Evolutionary conservation across 495 filamentous ascomycete species (phyloP), one percentile per base, ranked within the genome.

Genomic region (Penicillium macrosclerotiorum): DNA sequence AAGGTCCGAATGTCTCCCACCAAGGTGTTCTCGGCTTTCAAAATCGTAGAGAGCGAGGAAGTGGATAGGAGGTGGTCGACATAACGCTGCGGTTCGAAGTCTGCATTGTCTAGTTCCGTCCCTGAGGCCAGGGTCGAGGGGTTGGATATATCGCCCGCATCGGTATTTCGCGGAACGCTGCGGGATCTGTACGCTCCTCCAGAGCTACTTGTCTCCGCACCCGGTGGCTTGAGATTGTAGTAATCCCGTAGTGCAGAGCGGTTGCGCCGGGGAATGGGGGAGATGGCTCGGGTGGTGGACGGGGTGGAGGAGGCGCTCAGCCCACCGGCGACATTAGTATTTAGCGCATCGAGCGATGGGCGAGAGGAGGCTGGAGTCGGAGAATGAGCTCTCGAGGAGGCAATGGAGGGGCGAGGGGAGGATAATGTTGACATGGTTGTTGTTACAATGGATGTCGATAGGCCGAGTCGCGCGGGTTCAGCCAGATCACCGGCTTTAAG

Each of bases 211-310:
- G 45, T 47, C 7, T 59, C 60, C 9, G 63, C 57, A 5, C 64
- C 62, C 27, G 79, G 71, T 6, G 80, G 73, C 57, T 85, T 86
- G 43, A 97, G 78, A 53, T 89, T 88, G 68, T 97, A 98, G 73
- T 96, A 97, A 54, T 95, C 89, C 46, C 93, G 85, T 12, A 98
- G 79, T 13, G 93, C 93, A 27, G 86, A 78, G 52, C 92, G 86
- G 62, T 86, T 88, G 29, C 82, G 77, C 23, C 83, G 79, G 3
- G 69, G 73, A 39, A 70, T 57, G 27, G 79, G 72, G 22, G 77
- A 72, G 41, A 76, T 62, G 13, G 69, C 74, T 38, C 70, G 75
- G 42, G 62, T 67, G 41, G 60, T 64, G 50, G 68, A 74, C 45
- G 71, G 67, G 43, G 63, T 73, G 38, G 64, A 72, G 52, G 59